phyloP scores from a whole-genome alignment of 208 protist species.

The Acanthamoeba castellanii region DNA sequence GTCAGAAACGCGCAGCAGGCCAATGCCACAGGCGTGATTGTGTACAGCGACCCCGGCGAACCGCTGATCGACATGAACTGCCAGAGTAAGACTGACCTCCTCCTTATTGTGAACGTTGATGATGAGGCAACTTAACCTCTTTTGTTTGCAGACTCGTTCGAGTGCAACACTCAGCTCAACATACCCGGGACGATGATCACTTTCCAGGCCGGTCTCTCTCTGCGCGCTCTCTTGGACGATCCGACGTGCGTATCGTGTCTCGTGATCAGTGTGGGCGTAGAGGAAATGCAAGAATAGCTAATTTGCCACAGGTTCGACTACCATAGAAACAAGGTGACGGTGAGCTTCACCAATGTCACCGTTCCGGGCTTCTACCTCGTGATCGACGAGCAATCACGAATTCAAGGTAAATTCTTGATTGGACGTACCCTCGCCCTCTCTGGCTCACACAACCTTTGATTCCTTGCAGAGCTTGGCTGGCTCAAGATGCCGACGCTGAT shows the following conservation, averaged over 20 bases:
- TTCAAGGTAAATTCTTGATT: constrained; percentile 19
- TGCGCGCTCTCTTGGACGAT: background rate
- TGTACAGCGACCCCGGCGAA: background rate
- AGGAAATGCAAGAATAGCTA: background rate
- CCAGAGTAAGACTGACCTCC: background rate
- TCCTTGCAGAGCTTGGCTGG: constrained; percentile 50
- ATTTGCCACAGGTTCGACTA: background rate
- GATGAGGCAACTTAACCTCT: background rate
- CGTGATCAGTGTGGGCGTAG: background rate
- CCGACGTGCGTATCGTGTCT: background rate
- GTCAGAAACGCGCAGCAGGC: constrained; percentile 44
- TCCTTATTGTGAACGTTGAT: background rate
- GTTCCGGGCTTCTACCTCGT: constrained; percentile 46
- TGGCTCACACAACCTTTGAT: background rate
- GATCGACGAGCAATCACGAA: constrained; percentile 28
- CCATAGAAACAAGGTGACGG: constrained; percentile 32
- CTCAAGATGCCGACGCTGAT: constrained; percentile 71
- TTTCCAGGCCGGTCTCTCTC: background rate
- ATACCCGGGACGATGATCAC: constrained; percentile 66
- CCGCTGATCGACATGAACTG: constrained; percentile 59
- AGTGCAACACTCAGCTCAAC: constrained; percentile 60
- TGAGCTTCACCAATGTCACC: constrained; percentile 3
- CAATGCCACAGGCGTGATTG: constrained; percentile 47
- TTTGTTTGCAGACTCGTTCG: background rate
- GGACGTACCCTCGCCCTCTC: background rate